Base-by-base conservation (phyloP, 495 filamentous ascomycete genomes). In the Evernia prunastri region DNA sequence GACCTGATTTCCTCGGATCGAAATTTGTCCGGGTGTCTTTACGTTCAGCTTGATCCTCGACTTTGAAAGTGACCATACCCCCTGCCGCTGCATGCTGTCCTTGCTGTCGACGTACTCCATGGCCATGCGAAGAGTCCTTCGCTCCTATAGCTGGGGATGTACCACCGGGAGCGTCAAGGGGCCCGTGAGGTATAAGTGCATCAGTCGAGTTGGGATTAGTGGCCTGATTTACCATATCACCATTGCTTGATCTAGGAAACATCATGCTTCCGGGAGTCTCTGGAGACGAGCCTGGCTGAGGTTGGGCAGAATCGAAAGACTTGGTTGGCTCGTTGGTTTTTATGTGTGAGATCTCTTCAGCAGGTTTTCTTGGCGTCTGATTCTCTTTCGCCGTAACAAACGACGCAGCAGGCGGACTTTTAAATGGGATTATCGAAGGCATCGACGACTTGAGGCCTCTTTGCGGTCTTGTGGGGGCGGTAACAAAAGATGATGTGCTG, bases 21-120 rank as follows among this genome's bases (percentile, higher is more conserved):
- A 60, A 39, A 69, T 72, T 69, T 72, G 74, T 71, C 31, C 51
- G 56, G 27, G 49, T 51, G 25, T 81, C 72, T 53, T 74, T 75
- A 37, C 79, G 66, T 35, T 68, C 66, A 25, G 77, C 56, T 43
- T 82, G 78, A 54, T 81, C 77, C 51, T 80, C 74, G 29, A 83
- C 39, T 66, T 80, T 80, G 68, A 79, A 79, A 49, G 73, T 77
- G 18, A 77, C 71, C 53, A 73, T 51, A 8, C 72, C 72, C 25
- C 47, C 62, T 43, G 51, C 58, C 35, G 58, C 47, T 27, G 58
- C 17, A 45, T 58, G 59, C 20, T 39, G 56, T 31, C 40, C 36
- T 42, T 27, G 51, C 27, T 54, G 33, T n/a, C 13, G 23, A 33
- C 17, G 36, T 8, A 2, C 36, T 18, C 17, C 33, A 20, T 18